These are phyloP conservation scores for Aaosphaeria arxii DNA, from an alignment of 2,329 filamentous ascomycete genomes.

Conservation along the genomic window DNA sequence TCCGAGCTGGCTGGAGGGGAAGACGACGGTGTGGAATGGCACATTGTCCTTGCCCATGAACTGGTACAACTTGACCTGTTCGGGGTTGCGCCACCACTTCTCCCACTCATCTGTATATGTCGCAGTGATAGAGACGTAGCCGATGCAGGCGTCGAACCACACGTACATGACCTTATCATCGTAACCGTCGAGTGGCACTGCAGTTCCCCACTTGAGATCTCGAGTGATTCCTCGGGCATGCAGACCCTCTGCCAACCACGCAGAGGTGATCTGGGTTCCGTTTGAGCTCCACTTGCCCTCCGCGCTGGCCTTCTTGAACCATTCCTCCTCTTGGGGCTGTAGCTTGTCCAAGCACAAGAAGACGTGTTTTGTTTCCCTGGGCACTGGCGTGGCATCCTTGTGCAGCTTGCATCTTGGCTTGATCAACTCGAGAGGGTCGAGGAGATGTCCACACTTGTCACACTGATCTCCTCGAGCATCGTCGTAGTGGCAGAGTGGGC, in stretches of 20 bases:
- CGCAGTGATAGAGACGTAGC: constrained; percentile 92
- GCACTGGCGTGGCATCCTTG: constrained; percentile 76
- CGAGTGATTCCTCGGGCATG: constrained; percentile 86
- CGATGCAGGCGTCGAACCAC: constrained; percentile 90
- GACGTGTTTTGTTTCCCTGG: constrained; percentile 82
- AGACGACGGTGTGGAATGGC: constrained; percentile 86
- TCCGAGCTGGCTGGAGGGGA: constrained; percentile 82
- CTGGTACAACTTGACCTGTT: constrained; percentile 84
- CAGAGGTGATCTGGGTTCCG: constrained; percentile 71
- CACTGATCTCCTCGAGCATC: constrained; percentile 55
- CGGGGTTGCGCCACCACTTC: constrained; percentile 89
- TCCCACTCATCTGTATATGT: constrained; percentile 89
- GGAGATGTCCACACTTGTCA: constrained; percentile 48
- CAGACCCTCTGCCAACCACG: constrained; percentile 80
- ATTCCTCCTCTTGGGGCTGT: constrained; percentile 72
- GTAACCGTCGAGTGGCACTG: constrained; percentile 59
- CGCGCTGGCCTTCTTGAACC: constrained; percentile 70
- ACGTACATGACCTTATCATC: constrained; percentile 86
- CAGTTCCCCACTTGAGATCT: constrained; percentile 85
- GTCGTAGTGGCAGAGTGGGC: constrained; percentile 62
- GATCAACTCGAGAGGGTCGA: constrained; percentile 49
- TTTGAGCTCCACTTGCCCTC: constrained; percentile 77
- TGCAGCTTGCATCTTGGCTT: constrained; percentile 77
- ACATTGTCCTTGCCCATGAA: constrained; percentile 93
- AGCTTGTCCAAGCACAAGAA: constrained; percentile 85